Base-by-base conservation (phyloP, 441 rosid genomes). In the Corymbia calophylla region DNA sequence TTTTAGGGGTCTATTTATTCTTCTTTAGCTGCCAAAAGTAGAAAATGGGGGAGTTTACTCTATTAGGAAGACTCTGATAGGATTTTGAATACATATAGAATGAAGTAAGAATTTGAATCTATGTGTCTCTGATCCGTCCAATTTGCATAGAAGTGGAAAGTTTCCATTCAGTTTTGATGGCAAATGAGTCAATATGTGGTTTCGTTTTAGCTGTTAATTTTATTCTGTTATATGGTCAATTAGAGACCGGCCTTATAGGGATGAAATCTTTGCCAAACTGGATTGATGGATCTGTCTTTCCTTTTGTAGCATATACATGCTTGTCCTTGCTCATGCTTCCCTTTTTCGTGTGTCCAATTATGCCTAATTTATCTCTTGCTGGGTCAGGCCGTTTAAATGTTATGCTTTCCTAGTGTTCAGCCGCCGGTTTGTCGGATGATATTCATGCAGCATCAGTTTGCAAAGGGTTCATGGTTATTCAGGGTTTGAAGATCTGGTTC, bases 21-120 rank as follows among this genome's bases (percentile, higher is more conserved):
- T 49, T 86, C 27, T 89, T 90, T 93, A 73, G 49, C 86, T 87
- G 89, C 60, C 88, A 58, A 39, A 73, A 88, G 51, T 84, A 88
- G 89, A 29, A 70, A 89, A 88, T 47, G 51, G 16, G 82, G 89
- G 87, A 87, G 51, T 89, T 49, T 27, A 5, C 18, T 70, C 47
- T 56, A 25, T 31, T 82, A 77, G 53, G n/a, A 44, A 77, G 84
- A 23, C 51, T 44, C 84, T 77, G 84, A 23, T 23, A 23, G 84
- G 84, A 51, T 77, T 77, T 77, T 77, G n/a, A 12, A n/a, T 77
- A 13, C 53, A 23, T 12, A 23, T 77, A 44, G 84, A 44, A 23
- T 14, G 9, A 77, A 44, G 84, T 12, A 6, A 44, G n/a, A 44
- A 13, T 77, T 44, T 48, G 16, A 77, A 77, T 77, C 44, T 12